phyloP scores from a whole-genome alignment of 2,329 filamentous ascomycete species.

The Penicillium olsonii region DNA sequence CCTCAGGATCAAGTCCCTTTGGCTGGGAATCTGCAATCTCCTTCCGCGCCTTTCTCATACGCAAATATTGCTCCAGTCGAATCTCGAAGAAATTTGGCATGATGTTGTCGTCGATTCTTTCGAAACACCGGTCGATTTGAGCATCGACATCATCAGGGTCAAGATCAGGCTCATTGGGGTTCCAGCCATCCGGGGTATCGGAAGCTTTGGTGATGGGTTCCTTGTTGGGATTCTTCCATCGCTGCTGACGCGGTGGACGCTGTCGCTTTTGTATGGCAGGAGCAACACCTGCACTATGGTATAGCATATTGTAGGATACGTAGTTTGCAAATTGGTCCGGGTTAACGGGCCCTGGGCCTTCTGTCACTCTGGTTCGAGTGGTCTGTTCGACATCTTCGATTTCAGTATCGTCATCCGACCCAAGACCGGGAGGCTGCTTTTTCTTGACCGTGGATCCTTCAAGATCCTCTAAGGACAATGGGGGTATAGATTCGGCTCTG shows the following conservation, averaged over 20 bases:
- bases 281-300: neutral
- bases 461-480: too few species aligned
- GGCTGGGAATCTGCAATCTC: neutral
- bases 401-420: neutral
- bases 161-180: neutral
- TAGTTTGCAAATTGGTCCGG: neutral
- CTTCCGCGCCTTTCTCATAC: neutral
- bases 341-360: neutral
- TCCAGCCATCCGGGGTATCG: neutral
- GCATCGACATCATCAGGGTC: neutral
- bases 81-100: neutral
- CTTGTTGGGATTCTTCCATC: neutral
- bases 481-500: too few species aligned
- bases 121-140: conserved; percentile 2
- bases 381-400: too few species aligned
- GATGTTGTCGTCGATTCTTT: conserved; percentile 2
- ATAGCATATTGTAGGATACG: neutral
- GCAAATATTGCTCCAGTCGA: neutral
- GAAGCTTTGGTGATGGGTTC: neutral
- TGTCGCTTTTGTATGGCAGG: neutral
- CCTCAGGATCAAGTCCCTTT: neutral
- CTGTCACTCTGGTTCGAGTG: too few species aligned
- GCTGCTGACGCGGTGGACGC: neutral
- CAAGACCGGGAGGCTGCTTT: neutral
- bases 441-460: too few species aligned